A percentile compares a stretch with the other conserved stretches of the same genome.
Conservation (phyloP, 805 yeast species). For the Wickerhamia fluorescens region DNA sequence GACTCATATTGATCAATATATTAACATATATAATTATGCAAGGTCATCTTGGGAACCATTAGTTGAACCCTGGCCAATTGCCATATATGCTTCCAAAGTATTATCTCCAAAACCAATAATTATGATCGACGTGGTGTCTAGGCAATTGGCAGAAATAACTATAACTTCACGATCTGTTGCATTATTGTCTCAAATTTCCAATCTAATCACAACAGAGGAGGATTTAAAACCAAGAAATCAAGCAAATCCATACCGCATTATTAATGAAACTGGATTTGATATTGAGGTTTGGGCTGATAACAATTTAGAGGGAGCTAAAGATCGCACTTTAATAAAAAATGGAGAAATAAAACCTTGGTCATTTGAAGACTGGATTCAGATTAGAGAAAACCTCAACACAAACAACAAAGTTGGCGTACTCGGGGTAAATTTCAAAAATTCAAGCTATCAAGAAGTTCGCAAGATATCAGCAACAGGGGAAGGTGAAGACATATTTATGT, state of each 20-base stretch:
- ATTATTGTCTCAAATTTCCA: slow-evolving; percentile 60
- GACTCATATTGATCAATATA: slow-evolving; percentile 53
- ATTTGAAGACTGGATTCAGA: slow-evolving; percentile 87
- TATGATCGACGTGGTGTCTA: slow-evolving; percentile 63
- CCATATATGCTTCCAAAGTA: slow-evolving; percentile 55
- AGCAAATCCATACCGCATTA: slow-evolving; percentile 72
- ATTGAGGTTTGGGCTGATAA: slow-evolving; percentile 78
- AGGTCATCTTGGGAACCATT: slow-evolving; percentile 94
- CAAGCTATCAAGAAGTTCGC: slow-evolving; percentile 47
- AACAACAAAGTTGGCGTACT: slow-evolving; percentile 55
- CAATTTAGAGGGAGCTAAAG: slow-evolving; percentile 7
- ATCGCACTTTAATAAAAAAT: slow-evolving; percentile 34
- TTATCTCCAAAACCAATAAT: slow-evolving; percentile 41
- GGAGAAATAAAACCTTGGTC: slow-evolving; percentile 68
- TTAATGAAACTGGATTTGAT: slow-evolving; percentile 80
- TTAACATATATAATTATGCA: slow-evolving; percentile 81
- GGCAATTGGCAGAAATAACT: slow-evolving; percentile 71
- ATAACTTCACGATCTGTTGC: slow-evolving; percentile 79
- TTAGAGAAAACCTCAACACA: slow-evolving; percentile 72
- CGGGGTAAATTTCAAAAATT: slow-evolving; percentile 53
- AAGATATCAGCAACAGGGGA: slow-evolving; percentile 67
- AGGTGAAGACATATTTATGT: slow-evolving; percentile 70
- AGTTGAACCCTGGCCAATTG: slow-evolving; percentile 79
- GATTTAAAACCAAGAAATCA: slow-evolving; percentile 63
- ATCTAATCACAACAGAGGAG: slow-evolving; percentile 47